phyloP scores from a whole-genome alignment of 108 stramenopile species.

The Pseudonitzschia pungens region DNA sequence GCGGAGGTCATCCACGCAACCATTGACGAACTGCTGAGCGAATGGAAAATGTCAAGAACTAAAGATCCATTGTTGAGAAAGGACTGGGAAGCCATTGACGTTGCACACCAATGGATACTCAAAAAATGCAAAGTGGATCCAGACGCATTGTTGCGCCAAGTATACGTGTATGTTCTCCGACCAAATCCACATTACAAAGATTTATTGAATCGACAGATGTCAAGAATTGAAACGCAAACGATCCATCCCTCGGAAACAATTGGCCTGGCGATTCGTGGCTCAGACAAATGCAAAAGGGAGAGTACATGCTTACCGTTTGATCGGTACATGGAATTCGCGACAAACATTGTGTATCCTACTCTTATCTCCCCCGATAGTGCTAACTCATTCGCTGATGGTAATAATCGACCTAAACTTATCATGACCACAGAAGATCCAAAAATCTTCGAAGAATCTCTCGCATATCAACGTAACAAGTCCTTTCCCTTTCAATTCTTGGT shows the following conservation, averaged over 20 bases:
- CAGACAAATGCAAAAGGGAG: constrained; percentile 36
- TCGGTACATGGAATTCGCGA: constrained; percentile 22
- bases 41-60: constrained; percentile 2
- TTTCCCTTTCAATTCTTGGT: constrained; percentile 23
- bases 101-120: background rate
- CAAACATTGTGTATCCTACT: constrained; percentile 6
- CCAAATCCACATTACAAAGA: constrained; percentile 12
- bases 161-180: constrained; percentile 21
- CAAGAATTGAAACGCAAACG: background rate
- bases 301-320: constrained; percentile 27
- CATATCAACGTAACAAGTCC: constrained; percentile 6
- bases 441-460: constrained; percentile 5
- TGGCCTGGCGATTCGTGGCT: constrained; percentile 34
- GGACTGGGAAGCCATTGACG: constrained; percentile 8
- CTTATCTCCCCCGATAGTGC: background rate
- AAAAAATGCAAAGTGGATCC: background rate
- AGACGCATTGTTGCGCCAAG: constrained; percentile 2
- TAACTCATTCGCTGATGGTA: background rate
- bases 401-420: constrained; percentile 8
- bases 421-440: constrained; percentile 26
- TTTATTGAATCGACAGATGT: constrained; percentile 6
- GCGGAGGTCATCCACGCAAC: background rate
- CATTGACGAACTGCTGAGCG: constrained; percentile 8
- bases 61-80: background rate
- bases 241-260: constrained; percentile 14